phyloP scores from a whole-genome alignment of 768 basidiomycete species.

The Psilocybe subaeruginosa region DNA sequence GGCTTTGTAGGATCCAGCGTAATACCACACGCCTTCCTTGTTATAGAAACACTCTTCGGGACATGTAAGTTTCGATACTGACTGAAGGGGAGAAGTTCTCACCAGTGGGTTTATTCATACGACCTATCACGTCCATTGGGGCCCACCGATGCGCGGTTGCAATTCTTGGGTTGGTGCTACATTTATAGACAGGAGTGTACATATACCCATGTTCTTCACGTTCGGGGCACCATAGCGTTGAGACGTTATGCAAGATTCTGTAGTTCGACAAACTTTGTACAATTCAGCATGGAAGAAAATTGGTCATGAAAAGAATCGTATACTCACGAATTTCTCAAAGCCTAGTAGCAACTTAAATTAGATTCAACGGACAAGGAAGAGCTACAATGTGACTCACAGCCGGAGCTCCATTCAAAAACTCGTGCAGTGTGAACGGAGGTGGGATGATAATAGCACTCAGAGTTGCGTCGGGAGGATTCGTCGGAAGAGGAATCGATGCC shows the following conservation, averaged over 20 bases:
- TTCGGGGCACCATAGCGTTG: slow-evolving; percentile 80
- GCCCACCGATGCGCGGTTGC: slow-evolving; percentile 78
- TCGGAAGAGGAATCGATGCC: slow-evolving; percentile 64
- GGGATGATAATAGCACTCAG: slow-evolving; percentile 74
- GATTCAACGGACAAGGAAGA: slow-evolving; percentile 1
- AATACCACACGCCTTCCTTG: slow-evolving; percentile 83
- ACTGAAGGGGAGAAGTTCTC: slow-evolving; percentile 5
- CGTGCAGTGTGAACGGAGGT: slow-evolving; percentile 63
- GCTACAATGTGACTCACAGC: slow-evolving; percentile 45
- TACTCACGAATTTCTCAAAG: slow-evolving; percentile 60
- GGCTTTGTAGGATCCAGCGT: slow-evolving; percentile 76
- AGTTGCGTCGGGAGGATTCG: slow-evolving; percentile 63
- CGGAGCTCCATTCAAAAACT: slow-evolving; percentile 62
- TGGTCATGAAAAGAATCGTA: neutral
- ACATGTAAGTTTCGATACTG: neutral
- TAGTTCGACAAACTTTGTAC: slow-evolving; percentile 56
- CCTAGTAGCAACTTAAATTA: slow-evolving; percentile 33
- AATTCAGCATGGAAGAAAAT: neutral
- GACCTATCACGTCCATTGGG: slow-evolving; percentile 60
- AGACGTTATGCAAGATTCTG: slow-evolving; percentile 65
- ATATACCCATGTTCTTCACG: slow-evolving; percentile 84
- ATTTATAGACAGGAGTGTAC: slow-evolving; percentile 74
- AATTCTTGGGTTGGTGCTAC: slow-evolving; percentile 77
- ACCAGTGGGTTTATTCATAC: slow-evolving; percentile 69
- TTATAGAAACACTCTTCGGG: slow-evolving; percentile 76